Evolutionary conservation across 2,329 filamentous ascomycete genomes (phyloP).

Genomic region (Pyricularia pennisetigena): DNA sequence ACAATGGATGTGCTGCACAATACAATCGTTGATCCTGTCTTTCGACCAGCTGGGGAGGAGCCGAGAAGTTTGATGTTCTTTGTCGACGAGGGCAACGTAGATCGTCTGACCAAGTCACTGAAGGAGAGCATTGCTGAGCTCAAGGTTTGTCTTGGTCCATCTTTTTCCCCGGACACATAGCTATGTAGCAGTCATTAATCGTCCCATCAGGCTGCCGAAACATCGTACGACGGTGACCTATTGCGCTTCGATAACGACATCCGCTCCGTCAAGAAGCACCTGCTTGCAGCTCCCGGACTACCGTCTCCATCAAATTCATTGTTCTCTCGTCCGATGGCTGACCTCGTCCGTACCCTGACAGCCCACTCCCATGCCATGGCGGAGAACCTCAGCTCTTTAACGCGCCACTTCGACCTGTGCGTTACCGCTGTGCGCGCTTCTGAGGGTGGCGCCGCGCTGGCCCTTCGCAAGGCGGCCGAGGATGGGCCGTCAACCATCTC

Average conservation of each 20-base stretch:
- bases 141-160: conserved; percentile 36
- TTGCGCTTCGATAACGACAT: conserved; percentile 68
- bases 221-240: conserved; percentile 68
- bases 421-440: conserved; percentile 86
- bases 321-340: conserved; percentile 32
- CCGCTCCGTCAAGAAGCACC: conserved; percentile 48
- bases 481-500: conserved; percentile 37
- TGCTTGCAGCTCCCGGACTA: conserved; percentile 27
- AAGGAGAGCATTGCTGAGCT: conserved; percentile 63
- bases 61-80: conserved; percentile 63
- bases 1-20: conserved; percentile 57
- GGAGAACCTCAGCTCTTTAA: conserved; percentile 66
- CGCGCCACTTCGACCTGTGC: conserved; percentile 85
- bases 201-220: conserved; percentile 43
- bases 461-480: conserved; percentile 59
- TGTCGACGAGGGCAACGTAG: conserved; percentile 62
- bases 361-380: conserved; percentile 76
- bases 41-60: conserved; percentile 48
- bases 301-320: conserved; percentile 24
- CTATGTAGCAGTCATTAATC: background rate
- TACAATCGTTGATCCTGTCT: conserved; percentile 53
- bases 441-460: conserved; percentile 65
- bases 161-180: background rate
- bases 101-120: conserved; percentile 53
- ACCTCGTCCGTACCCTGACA: conserved; percentile 54